Evolutionary conservation across 2,329 filamentous ascomycete genomes (phyloP).

Genomic region (Triangularia verruculosa): DNA sequence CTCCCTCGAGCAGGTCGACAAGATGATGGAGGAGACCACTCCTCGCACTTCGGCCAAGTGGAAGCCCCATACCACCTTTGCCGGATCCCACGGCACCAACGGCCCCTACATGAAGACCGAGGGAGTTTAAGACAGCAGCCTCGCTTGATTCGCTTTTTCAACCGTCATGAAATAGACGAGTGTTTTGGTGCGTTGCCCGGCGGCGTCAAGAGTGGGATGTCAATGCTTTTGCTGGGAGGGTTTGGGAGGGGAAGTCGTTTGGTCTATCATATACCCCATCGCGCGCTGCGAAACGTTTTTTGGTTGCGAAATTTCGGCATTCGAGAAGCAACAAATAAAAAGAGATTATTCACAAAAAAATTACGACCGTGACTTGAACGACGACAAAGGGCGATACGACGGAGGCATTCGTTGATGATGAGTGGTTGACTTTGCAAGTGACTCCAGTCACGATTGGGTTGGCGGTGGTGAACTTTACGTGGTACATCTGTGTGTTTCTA

Average conservation of each 20-base stretch:
- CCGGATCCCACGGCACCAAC: slow-evolving; percentile 32
- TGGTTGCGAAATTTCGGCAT: neutral
- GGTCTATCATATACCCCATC: neutral
- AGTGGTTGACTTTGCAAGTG: neutral
- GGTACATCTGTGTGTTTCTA: neutral
- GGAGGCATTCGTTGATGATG: neutral
- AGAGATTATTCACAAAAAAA: neutral
- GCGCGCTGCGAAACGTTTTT: neutral
- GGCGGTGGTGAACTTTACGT: neutral
- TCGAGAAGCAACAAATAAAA: neutral
- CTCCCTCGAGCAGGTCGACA: slow-evolving; percentile 75
- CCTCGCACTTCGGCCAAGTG: slow-evolving; percentile 74
- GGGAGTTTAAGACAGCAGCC: slow-evolving; percentile 11
- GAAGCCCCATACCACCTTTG: slow-evolving; percentile 69
- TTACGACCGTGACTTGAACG: neutral
- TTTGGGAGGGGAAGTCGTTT: neutral
- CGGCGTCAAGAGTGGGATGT: neutral
- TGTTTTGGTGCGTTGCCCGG: neutral
- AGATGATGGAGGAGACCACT: slow-evolving; percentile 84
- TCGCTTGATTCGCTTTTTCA: neutral
- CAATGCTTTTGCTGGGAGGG: neutral
- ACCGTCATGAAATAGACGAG: neutral
- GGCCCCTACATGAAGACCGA: slow-evolving; percentile 13
- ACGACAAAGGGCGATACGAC: neutral
- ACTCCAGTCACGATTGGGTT: no score